A percentile compares a stretch with the other conserved stretches of the same genome.
phyloP scores from a whole-genome alignment of 2,329 filamentous ascomycete genomes.

The Penicillium olsonii region DNA sequence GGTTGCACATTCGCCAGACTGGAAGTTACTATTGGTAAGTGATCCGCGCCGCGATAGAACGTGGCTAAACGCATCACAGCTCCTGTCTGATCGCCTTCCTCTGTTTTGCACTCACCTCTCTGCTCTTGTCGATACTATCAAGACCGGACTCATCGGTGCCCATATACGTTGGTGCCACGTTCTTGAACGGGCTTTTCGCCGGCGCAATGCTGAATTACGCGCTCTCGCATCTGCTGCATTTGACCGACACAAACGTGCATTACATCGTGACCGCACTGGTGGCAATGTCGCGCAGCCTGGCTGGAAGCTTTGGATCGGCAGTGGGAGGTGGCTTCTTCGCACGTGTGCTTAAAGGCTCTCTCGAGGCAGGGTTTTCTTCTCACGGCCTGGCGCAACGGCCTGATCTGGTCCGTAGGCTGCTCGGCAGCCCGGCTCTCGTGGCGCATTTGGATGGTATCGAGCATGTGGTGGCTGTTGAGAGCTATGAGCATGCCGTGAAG shows the following conservation, averaged over 20 bases:
- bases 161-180: slow-evolving; percentile 62
- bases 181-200: slow-evolving; percentile 70
- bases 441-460: slow-evolving; percentile 51
- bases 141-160: slow-evolving; percentile 53
- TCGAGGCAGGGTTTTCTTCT: slow-evolving; percentile 60
- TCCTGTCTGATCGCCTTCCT: slow-evolving; percentile 62
- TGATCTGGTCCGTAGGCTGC: slow-evolving; percentile 55
- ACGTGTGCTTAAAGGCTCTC: slow-evolving; percentile 57
- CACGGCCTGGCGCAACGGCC: slow-evolving; percentile 39
- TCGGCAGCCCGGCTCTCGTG: slow-evolving; percentile 62
- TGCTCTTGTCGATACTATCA: slow-evolving; percentile 58
- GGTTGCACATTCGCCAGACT: slow-evolving; percentile 71
- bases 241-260: slow-evolving; percentile 66
- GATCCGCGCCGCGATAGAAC: neutral
- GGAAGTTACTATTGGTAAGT: slow-evolving; percentile 69
- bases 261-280: slow-evolving; percentile 75
- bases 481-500: slow-evolving; percentile 57
- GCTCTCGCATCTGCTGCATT: slow-evolving; percentile 74
- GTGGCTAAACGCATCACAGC: slow-evolving; percentile 23
- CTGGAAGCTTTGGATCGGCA: slow-evolving; percentile 76
- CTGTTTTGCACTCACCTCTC: slow-evolving; percentile 63
- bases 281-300: slow-evolving; percentile 78
- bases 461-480: slow-evolving; percentile 52
- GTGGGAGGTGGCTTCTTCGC: slow-evolving; percentile 77
- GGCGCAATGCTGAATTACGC: slow-evolving; percentile 79